Evolutionary conservation across 345 rosid species (phyloP), one percentile per base, ranked within the genome.

Genomic region (Eucalyptus cladocalyx): DNA sequence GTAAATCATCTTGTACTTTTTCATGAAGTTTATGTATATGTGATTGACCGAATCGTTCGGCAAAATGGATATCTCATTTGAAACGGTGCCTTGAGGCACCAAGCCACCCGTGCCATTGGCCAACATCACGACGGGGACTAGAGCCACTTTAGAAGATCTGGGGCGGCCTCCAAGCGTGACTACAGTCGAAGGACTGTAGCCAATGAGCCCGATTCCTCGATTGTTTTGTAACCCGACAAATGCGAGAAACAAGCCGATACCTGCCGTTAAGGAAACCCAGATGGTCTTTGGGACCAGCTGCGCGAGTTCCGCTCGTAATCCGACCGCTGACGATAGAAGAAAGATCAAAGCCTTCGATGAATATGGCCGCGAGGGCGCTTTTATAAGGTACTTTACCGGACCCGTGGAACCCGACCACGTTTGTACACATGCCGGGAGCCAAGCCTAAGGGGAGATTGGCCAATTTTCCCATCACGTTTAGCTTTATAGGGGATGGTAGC

Each of bases 41-140:
- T 4, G 69, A 13, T 60, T 14, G 5, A 60, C 0, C 1, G 5
- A 60, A 0, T 28, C 8, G 34, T 1, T 28, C 9, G 1, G 9
- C 2, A 3, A 26, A 28, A 60, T 60, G 32, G 1, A 60, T 60
- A 60, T 28, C 32, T 62, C 16, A 10, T 93, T 96, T 4, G 99
- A 97, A n/a, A 92, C 93, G 1, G 92, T 88, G 4, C 96, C 98
- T 7, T 94, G 97, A 10, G 95, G 90, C 23, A 94, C 50, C 83
- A 95, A 80, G 58, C 89, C 87, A 2, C 93, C 90, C 4, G 95
- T 96, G 28, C 97, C 98, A 88, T 97, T 97, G 32, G 93, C 93
- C 4, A 90, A 87, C 11, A 94, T 91, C 47, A 90, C 62, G 18
- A 95, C 95, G 4, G 99, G 99, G 21, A 97, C 96, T 28, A 97